Percentiles rank a stretch among this genome's conserved stretches.
phyloP scores from a whole-genome alignment of 805 yeast species.

The Pichia thaimueangensis region DNA sequence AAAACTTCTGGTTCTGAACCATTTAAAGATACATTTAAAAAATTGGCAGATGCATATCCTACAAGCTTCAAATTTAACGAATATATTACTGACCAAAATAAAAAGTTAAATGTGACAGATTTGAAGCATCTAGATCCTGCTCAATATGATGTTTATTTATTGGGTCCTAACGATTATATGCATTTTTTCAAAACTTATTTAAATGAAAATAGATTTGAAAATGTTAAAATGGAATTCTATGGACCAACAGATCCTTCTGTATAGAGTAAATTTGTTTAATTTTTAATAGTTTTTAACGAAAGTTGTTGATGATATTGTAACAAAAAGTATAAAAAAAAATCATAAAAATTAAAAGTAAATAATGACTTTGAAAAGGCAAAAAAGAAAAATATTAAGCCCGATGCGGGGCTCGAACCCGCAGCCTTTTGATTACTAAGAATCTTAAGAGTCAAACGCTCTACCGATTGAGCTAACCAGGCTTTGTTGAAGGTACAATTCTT shows the following conservation, averaged over 20 bases:
- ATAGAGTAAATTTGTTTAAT: too few relatives aligned
- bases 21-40: constrained; percentile 11
- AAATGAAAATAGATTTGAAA: constrained; percentile 14
- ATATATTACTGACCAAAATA: constrained; percentile 8
- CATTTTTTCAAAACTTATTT: constrained; percentile 23
- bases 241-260: constrained; percentile 26
- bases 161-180: constrained; percentile 34
- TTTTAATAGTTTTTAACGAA: too few relatives aligned
- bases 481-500: too few relatives aligned
- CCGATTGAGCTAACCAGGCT: constrained; percentile 19
- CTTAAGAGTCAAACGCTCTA: constrained; percentile 18
- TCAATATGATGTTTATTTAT: constrained; percentile 26
- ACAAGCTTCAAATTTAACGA: not conserved
- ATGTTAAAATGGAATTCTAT: constrained; percentile 28
- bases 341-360: not conserved
- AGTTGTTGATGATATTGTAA: too few relatives aligned
- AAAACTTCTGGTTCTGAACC: constrained; percentile 13
- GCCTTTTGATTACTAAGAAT: constrained; percentile 13
- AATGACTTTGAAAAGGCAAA: not conserved
- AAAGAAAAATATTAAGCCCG: constrained; percentile 12
- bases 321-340: not conserved
- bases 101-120: constrained; percentile 18
- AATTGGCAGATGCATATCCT: constrained; percentile 9
- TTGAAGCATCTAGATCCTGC: constrained; percentile 18
- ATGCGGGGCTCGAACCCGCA: constrained; percentile 20